Conservation (phyloP, 2,329 filamentous ascomycete genomes). For the Claviceps pazoutovae region DNA sequence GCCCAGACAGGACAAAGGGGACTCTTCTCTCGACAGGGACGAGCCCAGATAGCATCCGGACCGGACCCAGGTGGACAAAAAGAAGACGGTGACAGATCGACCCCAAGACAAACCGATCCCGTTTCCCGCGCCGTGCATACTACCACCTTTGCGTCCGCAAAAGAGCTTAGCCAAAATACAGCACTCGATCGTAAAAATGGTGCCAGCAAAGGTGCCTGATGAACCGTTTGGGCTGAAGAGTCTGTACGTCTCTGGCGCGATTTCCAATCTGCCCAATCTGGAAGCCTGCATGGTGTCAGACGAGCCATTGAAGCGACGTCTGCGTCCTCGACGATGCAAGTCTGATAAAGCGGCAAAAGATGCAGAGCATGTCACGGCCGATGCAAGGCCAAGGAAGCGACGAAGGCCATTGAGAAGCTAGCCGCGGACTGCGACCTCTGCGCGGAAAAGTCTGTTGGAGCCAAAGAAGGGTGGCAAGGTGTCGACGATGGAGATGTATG, state of each 20-base stretch:
- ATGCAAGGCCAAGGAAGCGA: neutral
- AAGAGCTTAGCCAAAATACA: neutral
- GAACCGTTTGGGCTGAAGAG: conserved; percentile 1
- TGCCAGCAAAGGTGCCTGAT: conserved; percentile 6
- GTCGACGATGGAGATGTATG: conserved; percentile 1
- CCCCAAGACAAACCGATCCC: neutral
- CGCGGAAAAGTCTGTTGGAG: neutral
- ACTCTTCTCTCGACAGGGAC: conserved; percentile 21
- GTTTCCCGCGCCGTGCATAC: conserved; percentile 1
- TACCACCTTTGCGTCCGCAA: conserved; percentile 5
- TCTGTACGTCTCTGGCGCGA: conserved; percentile 9
- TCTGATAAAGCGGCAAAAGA: neutral
- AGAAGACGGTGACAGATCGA: conserved; percentile 7
- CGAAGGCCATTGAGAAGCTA: neutral
- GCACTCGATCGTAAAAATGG: conserved; percentile 8
- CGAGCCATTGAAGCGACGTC: conserved; percentile 5
- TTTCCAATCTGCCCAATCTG: conserved; percentile 9
- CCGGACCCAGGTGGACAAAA: conserved; percentile 9
- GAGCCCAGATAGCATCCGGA: conserved; percentile 25
- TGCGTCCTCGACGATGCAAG: conserved; percentile 3
- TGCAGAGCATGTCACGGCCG: neutral
- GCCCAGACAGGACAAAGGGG: conserved; percentile 20
- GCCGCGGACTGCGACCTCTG: neutral
- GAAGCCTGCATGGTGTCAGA: conserved; percentile 2
- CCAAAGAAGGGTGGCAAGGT: neutral